A percentile compares a stretch with the other conserved stretches of the same genome.
These are phyloP conservation scores for Phialocephala sp. DNA, from an alignment of 2,329 filamentous ascomycete genomes.

Conservation along the genomic window DNA sequence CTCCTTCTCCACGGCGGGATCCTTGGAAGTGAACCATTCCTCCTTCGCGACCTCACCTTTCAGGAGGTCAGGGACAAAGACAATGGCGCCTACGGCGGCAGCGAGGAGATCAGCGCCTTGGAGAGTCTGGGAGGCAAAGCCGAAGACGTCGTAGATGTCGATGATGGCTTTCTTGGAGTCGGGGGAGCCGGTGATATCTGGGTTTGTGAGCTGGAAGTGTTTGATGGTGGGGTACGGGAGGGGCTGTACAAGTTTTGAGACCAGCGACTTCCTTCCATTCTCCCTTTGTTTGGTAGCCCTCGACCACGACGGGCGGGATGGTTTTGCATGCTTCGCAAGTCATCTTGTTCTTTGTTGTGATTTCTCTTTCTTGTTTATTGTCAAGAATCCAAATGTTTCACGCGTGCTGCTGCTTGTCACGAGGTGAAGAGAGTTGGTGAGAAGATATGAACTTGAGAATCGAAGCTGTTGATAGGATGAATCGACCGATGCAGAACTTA, in stretches of 20 bases:
- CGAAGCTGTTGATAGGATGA: neutral
- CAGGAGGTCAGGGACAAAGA: constrained; percentile 93
- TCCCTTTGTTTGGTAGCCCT: constrained; percentile 40
- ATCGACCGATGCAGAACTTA: neutral
- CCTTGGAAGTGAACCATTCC: constrained; percentile 50
- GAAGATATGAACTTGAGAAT: neutral
- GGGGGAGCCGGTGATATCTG: constrained; percentile 51
- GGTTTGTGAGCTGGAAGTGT: neutral
- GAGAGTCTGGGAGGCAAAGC: constrained; percentile 70
- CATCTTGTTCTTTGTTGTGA: neutral
- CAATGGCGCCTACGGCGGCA: constrained; percentile 57
- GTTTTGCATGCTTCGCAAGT: constrained; percentile 38
- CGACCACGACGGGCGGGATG: constrained; percentile 42
- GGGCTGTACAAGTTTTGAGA: constrained; percentile 28
- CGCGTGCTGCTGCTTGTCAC: neutral
- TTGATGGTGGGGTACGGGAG: neutral
- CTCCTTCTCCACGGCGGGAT: neutral
- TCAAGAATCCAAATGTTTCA: neutral
- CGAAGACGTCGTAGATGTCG: constrained; percentile 67
- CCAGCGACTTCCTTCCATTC: constrained; percentile 27
- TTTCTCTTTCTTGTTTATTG: neutral
- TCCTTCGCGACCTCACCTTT: constrained; percentile 58
- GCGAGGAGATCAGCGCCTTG: constrained; percentile 72
- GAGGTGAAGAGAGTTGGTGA: neutral
- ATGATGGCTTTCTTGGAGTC: constrained; percentile 62